Percentiles rank a stretch among this genome's conserved stretches.
Conservation (phyloP, 805 yeast species). For the Barnettozyma wickerhamii region DNA sequence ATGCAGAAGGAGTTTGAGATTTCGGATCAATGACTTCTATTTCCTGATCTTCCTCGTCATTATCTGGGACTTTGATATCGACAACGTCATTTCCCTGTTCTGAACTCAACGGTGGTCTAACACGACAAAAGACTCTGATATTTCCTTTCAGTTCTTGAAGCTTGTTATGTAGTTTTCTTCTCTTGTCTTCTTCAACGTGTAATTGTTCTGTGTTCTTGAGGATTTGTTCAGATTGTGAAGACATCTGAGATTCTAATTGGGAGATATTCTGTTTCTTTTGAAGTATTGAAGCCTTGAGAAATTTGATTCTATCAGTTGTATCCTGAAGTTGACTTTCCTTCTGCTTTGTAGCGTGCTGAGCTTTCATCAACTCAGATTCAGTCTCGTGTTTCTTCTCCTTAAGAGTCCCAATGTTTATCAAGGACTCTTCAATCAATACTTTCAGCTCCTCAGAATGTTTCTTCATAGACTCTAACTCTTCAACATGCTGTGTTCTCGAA, state of each 20-base stretch:
- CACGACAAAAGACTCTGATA: constrained; percentile 84
- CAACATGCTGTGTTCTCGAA: constrained; percentile 1
- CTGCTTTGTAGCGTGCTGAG: background rate
- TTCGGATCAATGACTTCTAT: constrained; percentile 18
- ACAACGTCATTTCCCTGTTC: constrained; percentile 23
- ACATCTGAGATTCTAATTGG: constrained; percentile 18
- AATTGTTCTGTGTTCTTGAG: constrained; percentile 33
- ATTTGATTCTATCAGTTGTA: constrained; percentile 8
- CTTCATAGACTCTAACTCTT: constrained; percentile 1
- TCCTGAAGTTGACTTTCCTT: background rate
- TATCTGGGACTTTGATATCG: constrained; percentile 29
- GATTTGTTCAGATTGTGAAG: constrained; percentile 28
- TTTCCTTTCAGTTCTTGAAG: constrained; percentile 89
- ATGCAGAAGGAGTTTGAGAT: constrained; percentile 1
- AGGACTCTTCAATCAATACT: background rate
- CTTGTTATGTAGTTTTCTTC: constrained; percentile 65
- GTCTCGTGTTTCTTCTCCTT: constrained; percentile 10
- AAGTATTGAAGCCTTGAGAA: constrained; percentile 15
- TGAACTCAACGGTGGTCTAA: constrained; percentile 52
- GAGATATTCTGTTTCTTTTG: constrained; percentile 15
- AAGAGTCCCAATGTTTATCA: constrained; percentile 9
- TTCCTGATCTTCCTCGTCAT: constrained; percentile 25
- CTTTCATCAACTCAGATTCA: background rate
- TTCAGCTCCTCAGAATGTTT: background rate
- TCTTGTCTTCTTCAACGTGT: constrained; percentile 44